A percentile compares a stretch with the other conserved stretches of the same genome.
phyloP scores from a whole-genome alignment of 1,284 basidiomycete genomes.

The Xerocomus amazonicus region DNA sequence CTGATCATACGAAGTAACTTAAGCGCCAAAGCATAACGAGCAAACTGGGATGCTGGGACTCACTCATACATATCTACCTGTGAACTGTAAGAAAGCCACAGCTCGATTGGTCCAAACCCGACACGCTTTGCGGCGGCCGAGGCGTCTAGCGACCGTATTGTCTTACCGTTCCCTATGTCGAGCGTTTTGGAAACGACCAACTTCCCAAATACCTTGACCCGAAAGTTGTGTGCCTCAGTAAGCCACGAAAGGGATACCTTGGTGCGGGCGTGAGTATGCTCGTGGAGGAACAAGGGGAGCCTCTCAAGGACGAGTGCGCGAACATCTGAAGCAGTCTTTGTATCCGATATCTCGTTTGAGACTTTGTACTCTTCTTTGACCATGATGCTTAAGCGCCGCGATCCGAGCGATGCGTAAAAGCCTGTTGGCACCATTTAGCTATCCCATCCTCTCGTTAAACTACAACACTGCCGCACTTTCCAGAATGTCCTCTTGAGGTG shows the following conservation, averaged over 20 bases:
- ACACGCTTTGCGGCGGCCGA: slow-evolving; percentile 70
- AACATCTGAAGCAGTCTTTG: slow-evolving; percentile 48
- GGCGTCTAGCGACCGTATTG: slow-evolving; percentile 58
- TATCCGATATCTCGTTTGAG: slow-evolving; percentile 48
- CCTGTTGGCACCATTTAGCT: slow-evolving; percentile 34
- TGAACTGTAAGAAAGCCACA: slow-evolving; percentile 74
- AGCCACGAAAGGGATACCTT: slow-evolving; percentile 75
- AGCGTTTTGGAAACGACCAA: slow-evolving; percentile 61
- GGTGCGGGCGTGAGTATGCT: slow-evolving; percentile 73
- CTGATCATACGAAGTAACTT: slow-evolving; percentile 34
- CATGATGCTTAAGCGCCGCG: slow-evolving; percentile 65
- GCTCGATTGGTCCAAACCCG: slow-evolving; percentile 60
- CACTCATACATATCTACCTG: slow-evolving; percentile 92
- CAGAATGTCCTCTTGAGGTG: slow-evolving; percentile 87
- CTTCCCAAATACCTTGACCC: slow-evolving; percentile 65
- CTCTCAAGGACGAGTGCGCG: slow-evolving; percentile 78
- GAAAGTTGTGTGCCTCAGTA: slow-evolving; percentile 64
- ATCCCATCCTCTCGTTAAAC: not conserved
- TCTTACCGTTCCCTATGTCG: slow-evolving; percentile 45
- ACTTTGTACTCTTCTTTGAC: slow-evolving; percentile 76
- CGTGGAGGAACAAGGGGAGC: slow-evolving; percentile 88
- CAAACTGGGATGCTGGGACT: slow-evolving; percentile 32
- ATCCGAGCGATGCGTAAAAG: slow-evolving; percentile 67
- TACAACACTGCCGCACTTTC: slow-evolving; percentile 49
- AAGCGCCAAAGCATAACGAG: not conserved